These are phyloP conservation scores for Debaryomyces hansenii DNA, from an alignment of 805 yeast genomes.

Conservation along the genomic window DNA sequence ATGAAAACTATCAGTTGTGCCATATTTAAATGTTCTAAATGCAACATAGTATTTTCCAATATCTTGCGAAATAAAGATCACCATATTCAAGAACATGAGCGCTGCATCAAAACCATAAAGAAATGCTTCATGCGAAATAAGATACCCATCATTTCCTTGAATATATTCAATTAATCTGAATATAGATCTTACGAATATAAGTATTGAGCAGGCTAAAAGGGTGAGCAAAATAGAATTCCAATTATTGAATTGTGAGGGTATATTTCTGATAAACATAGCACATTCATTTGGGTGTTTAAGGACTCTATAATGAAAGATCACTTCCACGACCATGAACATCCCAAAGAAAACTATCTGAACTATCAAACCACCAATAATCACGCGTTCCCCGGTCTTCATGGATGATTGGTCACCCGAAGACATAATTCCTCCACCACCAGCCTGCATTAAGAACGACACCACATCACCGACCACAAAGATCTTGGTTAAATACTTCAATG, in stretches of 20 bases:
- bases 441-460: slow-evolving; percentile 25
- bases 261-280: not conserved
- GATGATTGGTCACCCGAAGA: slow-evolving; percentile 6
- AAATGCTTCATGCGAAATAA: slow-evolving; percentile 23
- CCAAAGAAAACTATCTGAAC: slow-evolving; percentile 30
- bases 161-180: slow-evolving; percentile 28
- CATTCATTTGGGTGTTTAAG: not conserved
- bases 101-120: slow-evolving; percentile 27
- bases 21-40: not conserved
- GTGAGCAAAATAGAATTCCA: slow-evolving; percentile 7
- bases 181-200: slow-evolving; percentile 29
- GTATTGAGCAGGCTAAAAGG: slow-evolving; percentile 8
- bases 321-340: slow-evolving; percentile 20
- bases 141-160: slow-evolving; percentile 25
- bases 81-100: slow-evolving; percentile 19
- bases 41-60: slow-evolving; percentile 1
- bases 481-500: slow-evolving; percentile 19
- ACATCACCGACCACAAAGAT: slow-evolving; percentile 32
- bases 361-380: slow-evolving; percentile 28
- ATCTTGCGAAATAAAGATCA: slow-evolving; percentile 1
- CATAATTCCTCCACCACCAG: slow-evolving; percentile 33
- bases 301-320: slow-evolving; percentile 9
- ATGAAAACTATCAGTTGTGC: too few species aligned
- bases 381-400: slow-evolving; percentile 14
- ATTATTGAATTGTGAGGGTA: slow-evolving; percentile 4